A percentile compares a stretch with the other conserved stretches of the same genome.
Evolutionary conservation across 768 basidiomycete species (phyloP).

Genomic region (Suillus alpinus): DNA sequence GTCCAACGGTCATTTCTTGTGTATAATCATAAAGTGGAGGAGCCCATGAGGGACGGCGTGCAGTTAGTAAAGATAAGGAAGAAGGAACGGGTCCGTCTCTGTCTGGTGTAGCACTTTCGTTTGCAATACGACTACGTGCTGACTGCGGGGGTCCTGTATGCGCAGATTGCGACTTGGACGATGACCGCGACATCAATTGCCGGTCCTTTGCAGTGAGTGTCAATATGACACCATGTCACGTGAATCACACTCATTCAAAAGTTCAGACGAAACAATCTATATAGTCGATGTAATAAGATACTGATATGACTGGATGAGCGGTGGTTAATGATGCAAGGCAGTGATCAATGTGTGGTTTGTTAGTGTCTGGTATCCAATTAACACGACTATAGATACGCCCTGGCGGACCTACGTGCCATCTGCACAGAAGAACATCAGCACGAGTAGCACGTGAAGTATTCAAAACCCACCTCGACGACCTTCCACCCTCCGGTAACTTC

Average conservation of each 20-base stretch:
- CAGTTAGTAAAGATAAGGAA: constrained; percentile 30
- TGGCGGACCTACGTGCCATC: constrained; percentile 53
- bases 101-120: constrained; percentile 16
- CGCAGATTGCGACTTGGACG: constrained; percentile 19
- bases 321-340: constrained; percentile 20
- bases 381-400: constrained; percentile 41
- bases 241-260: neutral
- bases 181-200: constrained; percentile 24
- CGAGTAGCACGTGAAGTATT: neutral
- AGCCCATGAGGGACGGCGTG: constrained; percentile 33
- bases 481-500: constrained; percentile 98
- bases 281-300: constrained; percentile 31
- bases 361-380: constrained; percentile 5
- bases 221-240: neutral
- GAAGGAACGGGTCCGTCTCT: constrained; percentile 23
- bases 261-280: constrained; percentile 8
- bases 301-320: constrained; percentile 25
- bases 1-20: constrained; percentile 20
- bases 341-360: constrained; percentile 16
- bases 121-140: constrained; percentile 20
- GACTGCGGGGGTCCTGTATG: constrained; percentile 8
- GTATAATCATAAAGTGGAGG: constrained; percentile 26
- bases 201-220: neutral
- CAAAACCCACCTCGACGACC: constrained; percentile 77
- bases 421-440: constrained; percentile 14